Evolutionary conservation across 2,329 filamentous ascomycete species (phyloP).

Genomic region (Xylariaceae sp.): DNA sequence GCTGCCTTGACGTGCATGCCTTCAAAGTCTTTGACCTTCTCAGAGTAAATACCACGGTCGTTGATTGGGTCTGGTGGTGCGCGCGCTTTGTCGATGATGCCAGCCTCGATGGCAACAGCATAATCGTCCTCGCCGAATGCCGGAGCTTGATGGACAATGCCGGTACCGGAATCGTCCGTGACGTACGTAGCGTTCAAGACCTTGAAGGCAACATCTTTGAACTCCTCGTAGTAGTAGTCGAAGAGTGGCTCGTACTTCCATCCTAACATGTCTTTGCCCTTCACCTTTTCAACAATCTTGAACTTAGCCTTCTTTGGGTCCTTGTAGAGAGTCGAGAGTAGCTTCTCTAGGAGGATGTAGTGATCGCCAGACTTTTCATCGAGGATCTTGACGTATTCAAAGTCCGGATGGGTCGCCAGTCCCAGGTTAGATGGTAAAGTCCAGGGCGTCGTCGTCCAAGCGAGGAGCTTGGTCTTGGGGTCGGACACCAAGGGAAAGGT

Average conservation of each 20-base stretch:
- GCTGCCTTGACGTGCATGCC: slow-evolving; percentile 89
- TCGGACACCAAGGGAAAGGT: slow-evolving; percentile 81
- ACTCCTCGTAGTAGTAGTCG: slow-evolving; percentile 84
- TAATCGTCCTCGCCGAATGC: slow-evolving; percentile 98
- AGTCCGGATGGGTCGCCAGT: slow-evolving; percentile 75
- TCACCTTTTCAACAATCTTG: slow-evolving; percentile 75
- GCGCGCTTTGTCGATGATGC: slow-evolving; percentile 73
- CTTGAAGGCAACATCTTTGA: slow-evolving; percentile 79
- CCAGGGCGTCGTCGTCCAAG: slow-evolving; percentile 89
- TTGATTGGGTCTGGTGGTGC: slow-evolving; percentile 90
- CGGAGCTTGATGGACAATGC: slow-evolving; percentile 90
- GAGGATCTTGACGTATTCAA: slow-evolving; percentile 82
- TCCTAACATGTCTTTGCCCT: slow-evolving; percentile 79
- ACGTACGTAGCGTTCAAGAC: slow-evolving; percentile 85
- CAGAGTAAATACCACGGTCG: slow-evolving; percentile 75
- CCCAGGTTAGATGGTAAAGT: slow-evolving; percentile 79
- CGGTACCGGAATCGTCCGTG: slow-evolving; percentile 84
- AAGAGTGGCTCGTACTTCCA: slow-evolving; percentile 91
- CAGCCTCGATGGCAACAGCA: slow-evolving; percentile 71
- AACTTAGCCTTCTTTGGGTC: slow-evolving; percentile 94
- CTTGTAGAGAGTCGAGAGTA: slow-evolving; percentile 83
- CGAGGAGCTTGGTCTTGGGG: slow-evolving; percentile 70
- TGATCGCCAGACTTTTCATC: slow-evolving; percentile 81
- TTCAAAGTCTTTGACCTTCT: slow-evolving; percentile 73
- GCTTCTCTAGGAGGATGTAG: slow-evolving; percentile 79